Evolutionary conservation across 2,329 filamentous ascomycete species (phyloP), one percentile per base, ranked within the genome.

Genomic region (Paraconiothyrium brasiliense): DNA sequence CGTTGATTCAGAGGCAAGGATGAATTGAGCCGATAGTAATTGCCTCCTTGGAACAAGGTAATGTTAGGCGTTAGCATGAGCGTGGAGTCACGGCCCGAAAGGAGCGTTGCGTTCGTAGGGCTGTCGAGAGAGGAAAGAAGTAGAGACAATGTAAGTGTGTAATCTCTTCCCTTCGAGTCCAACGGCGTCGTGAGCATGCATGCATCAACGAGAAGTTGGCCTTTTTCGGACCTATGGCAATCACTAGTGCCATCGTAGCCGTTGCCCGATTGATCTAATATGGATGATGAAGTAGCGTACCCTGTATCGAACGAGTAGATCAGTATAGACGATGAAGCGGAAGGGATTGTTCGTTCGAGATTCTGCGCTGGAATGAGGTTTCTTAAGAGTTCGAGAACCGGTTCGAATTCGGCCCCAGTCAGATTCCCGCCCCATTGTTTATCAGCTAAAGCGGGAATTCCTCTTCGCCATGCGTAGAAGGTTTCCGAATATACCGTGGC

Each of bases 161-260:
- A 88, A 67, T 87, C 79, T 60, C 84, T 79, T 2, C 86, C 86
- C 69, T 88, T 89, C 37, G 83, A 84, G 0, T 73, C 72, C 9
- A 86, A 70, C 0, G 84, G 84, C 0, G 84, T 86, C 1, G 61
- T 72, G 1, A 86, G 59, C 3, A 73, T 72, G 67, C 85, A 87
- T 0, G 71, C 62, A 0, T 74, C 61, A 4, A 71, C 68, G 22
- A 84, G 65, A 1, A 64, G 44, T 3, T 83, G 59, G 4, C 75
- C 71, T 0, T 68, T 64, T 0, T 66, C 65, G 30, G 77, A 57
- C 1, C 62, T 57, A 66, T 54, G 34, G 58, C 82, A 86, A 61
- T 71, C 75, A 3, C 77, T 80, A 8, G 63, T 65, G 4, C 75
- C 82, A 57, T 82, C 64, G 67, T 84, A 82, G 16, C 65, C 67